phyloP scores from a whole-genome alignment of 2,329 filamentous ascomycete genomes.

The Tolypocladium amazonense region DNA sequence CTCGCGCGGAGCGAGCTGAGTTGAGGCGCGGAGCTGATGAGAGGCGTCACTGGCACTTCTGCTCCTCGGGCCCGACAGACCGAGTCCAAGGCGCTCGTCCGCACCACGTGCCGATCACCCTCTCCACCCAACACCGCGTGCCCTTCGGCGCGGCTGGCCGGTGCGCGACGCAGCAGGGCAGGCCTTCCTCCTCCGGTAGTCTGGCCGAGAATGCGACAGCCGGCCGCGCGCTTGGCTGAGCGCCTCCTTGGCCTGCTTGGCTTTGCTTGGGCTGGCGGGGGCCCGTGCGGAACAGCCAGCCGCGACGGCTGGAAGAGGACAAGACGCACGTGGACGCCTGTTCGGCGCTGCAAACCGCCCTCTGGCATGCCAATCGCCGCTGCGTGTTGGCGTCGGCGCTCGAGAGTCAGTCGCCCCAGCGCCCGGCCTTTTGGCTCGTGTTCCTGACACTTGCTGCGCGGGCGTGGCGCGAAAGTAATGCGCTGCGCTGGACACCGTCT shows the following conservation, averaged over 20 bases:
- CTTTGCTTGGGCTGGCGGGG: not conserved
- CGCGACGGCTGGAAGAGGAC: not conserved
- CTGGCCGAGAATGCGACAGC: not conserved
- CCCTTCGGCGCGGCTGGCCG: not conserved
- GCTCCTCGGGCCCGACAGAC: not conserved
- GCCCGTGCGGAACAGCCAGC: not conserved
- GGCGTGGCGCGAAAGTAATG: not conserved
- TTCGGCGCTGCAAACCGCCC: not conserved
- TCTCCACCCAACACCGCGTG: not conserved
- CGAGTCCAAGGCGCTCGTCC: not conserved
- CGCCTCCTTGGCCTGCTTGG: not conserved
- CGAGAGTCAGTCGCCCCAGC: not conserved
- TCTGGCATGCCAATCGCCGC: not conserved
- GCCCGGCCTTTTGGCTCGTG: not conserved
- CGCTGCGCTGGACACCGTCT: not conserved
- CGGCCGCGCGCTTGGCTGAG: not conserved
- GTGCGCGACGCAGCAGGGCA: not conserved
- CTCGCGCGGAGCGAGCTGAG: not conserved
- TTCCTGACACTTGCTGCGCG: not conserved
- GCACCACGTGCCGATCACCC: not conserved
- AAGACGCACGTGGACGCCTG: not conserved
- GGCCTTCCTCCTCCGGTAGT: not conserved
- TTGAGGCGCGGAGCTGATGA: not conserved
- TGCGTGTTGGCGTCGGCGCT: not conserved
- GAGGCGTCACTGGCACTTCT: not conserved